Base-by-base conservation (phyloP, 2,329 filamentous ascomycete species). In the Paraphaeosphaeria minitans region DNA sequence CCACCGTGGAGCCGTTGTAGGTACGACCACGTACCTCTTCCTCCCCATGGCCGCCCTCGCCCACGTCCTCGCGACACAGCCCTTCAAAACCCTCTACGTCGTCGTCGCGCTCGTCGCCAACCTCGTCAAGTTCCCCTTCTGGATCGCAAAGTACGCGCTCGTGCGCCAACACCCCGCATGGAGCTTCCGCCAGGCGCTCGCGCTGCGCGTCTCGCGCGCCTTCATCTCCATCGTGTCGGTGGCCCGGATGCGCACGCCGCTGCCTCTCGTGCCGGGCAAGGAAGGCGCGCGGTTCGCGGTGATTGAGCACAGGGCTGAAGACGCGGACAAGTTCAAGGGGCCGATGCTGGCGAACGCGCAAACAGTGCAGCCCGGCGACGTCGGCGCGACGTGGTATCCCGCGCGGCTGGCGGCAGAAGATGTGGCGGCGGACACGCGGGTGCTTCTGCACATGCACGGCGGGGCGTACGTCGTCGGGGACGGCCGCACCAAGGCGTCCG, bases 361-460 rank as follows among this genome's bases (percentile, higher is more conserved):
- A 7, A 31, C 22, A 19, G 68, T 80, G 21, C 66, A 72, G 61
- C 79, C 79, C 3, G 68, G 63, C 1, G 65, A 70, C 7, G 73
- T 80, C 14, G 79, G 79, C 21, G 78, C 69, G 9, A 79, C 78
- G 2, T 81, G 79, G 79, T 81, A 78, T 57, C 76, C 79, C 7
- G 62, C 62, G 14, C 67, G 71, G 7, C 55, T 71, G 37, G 60
- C 56, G 8, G 27, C 51, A 6, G 21, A 4, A 3, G 1, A 47
- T 48, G 1, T 58, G 53, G 10, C 60, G 70, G 41, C 6, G n/a
- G 58, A 61, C 37, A 60, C 39, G 33, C 63, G 61, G 1, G 75
- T 83, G 1, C 65, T 82, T 8, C 69, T 83, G 6, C 82, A 83
- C 58, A 72, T 83, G 55, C 82, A 84, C 64, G 81, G 82, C 47